These are phyloP conservation scores for Starmerella bombicola DNA, from an alignment of 805 yeast species.

Conservation along the genomic window DNA sequence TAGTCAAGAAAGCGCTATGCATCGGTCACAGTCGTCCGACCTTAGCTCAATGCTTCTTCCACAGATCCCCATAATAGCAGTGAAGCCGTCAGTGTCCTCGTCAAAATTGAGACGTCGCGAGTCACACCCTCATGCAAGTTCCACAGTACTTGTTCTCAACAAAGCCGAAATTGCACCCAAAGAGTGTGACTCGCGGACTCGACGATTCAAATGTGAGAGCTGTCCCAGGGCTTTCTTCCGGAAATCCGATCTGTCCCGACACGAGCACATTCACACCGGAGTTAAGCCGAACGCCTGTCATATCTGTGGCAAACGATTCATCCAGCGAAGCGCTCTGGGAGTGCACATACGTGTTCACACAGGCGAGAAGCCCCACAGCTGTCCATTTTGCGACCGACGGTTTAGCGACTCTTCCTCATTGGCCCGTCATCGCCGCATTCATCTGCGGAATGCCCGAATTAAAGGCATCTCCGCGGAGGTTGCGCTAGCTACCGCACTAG, in stretches of 20 bases:
- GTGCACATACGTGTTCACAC: constrained; percentile 74
- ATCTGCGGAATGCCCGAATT: constrained; percentile 83
- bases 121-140: too few species aligned
- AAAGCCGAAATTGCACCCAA: background rate
- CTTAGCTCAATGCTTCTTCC: too few species aligned
- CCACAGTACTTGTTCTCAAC: background rate
- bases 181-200: too few species aligned
- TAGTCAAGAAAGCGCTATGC: too few species aligned
- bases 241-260: constrained; percentile 70
- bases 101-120: too few species aligned
- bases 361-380: constrained; percentile 62
- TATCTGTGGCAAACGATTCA: constrained; percentile 63
- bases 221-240: constrained; percentile 65
- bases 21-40: too few species aligned
- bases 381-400: constrained; percentile 32
- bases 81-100: too few species aligned
- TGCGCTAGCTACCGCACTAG: too few species aligned
- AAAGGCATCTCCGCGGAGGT: too few species aligned
- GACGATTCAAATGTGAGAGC: constrained; percentile 27
- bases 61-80: too few species aligned
- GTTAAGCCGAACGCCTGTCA: constrained; percentile 32
- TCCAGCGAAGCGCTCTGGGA: constrained; percentile 68
- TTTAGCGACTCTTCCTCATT: constrained; percentile 34
- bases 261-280: constrained; percentile 50
- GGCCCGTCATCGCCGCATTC: constrained; percentile 74